Evolutionary conservation across 441 rosid genomes (phyloP).

Genomic region (Rhodomyrtus psidioides): DNA sequence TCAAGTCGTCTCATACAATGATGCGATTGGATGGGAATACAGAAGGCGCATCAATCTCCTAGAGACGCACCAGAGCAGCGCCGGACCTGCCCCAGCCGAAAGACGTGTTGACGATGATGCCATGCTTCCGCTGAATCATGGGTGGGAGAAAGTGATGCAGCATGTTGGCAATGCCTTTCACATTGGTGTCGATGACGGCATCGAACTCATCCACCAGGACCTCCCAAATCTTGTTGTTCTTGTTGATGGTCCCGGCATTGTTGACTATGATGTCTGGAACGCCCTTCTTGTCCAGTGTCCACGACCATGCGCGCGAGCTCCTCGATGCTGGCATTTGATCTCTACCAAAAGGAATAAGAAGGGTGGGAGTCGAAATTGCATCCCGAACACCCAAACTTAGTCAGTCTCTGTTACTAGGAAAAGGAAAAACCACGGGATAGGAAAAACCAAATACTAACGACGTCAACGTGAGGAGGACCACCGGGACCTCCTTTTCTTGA

Average conservation of each 20-base stretch:
- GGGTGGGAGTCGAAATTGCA: background rate
- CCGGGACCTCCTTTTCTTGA: no score
- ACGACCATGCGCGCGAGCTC: conserved; percentile 55
- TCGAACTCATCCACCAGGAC: conserved; percentile 85
- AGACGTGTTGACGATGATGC: conserved; percentile 82
- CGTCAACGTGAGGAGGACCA: conserved; percentile 66
- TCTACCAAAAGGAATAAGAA: conserved; percentile 25
- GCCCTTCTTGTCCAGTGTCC: conserved; percentile 84
- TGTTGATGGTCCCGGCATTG: conserved; percentile 88
- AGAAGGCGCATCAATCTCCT: background rate
- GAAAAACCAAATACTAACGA: conserved; percentile 24
- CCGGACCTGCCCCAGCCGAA: conserved; percentile 98
- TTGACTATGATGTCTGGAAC: conserved; percentile 89
- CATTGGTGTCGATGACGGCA: conserved; percentile 75
- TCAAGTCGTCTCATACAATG: no score
- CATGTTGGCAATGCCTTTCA: conserved; percentile 79
- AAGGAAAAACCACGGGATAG: background rate
- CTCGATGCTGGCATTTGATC: conserved; percentile 53
- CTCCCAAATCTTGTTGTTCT: conserved; percentile 90
- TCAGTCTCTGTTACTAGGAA: background rate
- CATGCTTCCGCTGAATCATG: conserved; percentile 70
- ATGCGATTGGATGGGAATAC: no score
- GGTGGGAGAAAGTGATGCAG: conserved; percentile 84
- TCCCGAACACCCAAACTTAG: no score
- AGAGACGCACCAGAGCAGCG: conserved; percentile 71